Percentiles rank a stretch among this genome's conserved stretches.
Conservation (phyloP, 169 alveolate genomes). For the Cyclospora cayetanensis region DNA sequence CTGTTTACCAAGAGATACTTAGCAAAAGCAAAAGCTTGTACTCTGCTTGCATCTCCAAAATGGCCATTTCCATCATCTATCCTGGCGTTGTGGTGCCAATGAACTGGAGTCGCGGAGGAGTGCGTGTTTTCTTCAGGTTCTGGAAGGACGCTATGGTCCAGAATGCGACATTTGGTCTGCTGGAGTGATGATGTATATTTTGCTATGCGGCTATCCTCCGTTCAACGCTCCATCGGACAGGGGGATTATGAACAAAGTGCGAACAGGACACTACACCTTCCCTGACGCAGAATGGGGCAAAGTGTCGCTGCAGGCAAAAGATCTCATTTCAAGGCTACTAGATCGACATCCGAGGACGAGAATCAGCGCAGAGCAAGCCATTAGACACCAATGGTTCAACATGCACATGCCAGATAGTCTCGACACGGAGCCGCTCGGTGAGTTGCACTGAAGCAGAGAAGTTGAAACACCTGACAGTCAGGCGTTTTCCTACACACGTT, state of each 20-base stretch:
- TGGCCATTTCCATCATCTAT: too few species aligned
- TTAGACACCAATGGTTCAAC: conserved; percentile 89
- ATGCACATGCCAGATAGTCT: conserved; percentile 32
- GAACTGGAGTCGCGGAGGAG: too few species aligned
- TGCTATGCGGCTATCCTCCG: conserved; percentile 91
- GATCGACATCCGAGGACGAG: conserved; percentile 88
- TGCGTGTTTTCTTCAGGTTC: too few species aligned
- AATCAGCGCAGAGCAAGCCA: conserved; percentile 85
- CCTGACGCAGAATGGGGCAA: conserved; percentile 88
- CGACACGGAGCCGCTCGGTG: conserved; percentile 32
- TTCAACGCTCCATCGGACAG: conserved; percentile 88
- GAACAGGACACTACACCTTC: conserved; percentile 85
- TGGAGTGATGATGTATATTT: conserved; percentile 90
- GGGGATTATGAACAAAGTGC: conserved; percentile 79
- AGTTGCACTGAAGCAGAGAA: too few species aligned
- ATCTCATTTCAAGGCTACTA: conserved; percentile 86
- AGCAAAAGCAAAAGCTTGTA: too few species aligned
- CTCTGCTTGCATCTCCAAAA: too few species aligned
- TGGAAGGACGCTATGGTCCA: conserved; percentile 91
- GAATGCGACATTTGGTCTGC: conserved; percentile 94
- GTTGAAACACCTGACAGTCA: too few species aligned
- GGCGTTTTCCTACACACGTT: too few species aligned
- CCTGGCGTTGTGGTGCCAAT: too few species aligned
- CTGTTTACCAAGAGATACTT: background rate
- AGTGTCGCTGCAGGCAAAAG: conserved; percentile 90